These are phyloP conservation scores for Sherardia arvensis DNA, from an alignment of 257 asterid species.

Conservation along the genomic window DNA sequence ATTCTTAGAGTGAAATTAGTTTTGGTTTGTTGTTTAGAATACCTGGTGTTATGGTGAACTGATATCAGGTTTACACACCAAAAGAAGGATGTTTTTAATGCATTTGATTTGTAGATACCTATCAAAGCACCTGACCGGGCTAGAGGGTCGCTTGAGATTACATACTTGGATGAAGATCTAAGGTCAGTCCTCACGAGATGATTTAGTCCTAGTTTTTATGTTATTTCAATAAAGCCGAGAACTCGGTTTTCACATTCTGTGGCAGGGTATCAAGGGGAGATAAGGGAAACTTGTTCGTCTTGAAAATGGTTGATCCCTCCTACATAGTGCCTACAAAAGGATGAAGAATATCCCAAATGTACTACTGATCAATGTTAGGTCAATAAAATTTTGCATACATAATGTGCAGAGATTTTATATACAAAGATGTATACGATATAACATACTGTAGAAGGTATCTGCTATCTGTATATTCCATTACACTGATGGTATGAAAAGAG, in stretches of 20 bases:
- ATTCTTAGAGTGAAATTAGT: not conserved
- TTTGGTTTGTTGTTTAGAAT: not conserved
- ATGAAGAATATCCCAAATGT: not conserved
- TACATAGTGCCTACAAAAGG: slow-evolving; percentile 40
- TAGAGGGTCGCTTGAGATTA: slow-evolving; percentile 61
- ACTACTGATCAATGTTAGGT: not conserved
- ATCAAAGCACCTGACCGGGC: slow-evolving; percentile 74
- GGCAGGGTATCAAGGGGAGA: slow-evolving; percentile 85
- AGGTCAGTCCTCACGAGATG: slow-evolving; percentile 28
- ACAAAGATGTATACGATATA: not conserved
- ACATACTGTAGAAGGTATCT: not conserved
- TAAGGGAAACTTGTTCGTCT: slow-evolving; percentile 64
- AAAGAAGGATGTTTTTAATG: not conserved
- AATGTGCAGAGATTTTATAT: not conserved
- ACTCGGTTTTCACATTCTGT: not conserved
- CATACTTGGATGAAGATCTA: slow-evolving; percentile 76
- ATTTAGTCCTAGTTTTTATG: not conserved
- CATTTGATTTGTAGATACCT: slow-evolving; percentile 34
- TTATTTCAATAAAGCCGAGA: not conserved
- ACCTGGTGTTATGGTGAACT: not conserved
- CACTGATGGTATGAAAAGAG: not conserved
- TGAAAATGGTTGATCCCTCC: slow-evolving; percentile 75
- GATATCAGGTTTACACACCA: not conserved
- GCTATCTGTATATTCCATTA: not conserved
- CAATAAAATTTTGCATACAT: not conserved